Conservation (phyloP, 164 flowering plant genomes). For the Umbilicus rupestris region DNA sequence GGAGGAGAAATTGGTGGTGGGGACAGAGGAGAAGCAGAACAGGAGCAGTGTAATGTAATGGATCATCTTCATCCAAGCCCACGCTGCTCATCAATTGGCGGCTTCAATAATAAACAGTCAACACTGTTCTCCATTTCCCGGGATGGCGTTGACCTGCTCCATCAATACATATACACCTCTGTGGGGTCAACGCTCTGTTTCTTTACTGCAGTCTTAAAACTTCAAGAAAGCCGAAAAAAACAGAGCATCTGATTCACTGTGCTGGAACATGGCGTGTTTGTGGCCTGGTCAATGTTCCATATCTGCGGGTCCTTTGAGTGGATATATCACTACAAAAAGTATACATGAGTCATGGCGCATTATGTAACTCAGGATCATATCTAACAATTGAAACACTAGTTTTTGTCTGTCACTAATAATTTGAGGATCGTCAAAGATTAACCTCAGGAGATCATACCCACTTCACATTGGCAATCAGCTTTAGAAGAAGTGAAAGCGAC, state of each 20-base stretch:
- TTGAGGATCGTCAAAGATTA: neutral
- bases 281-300: neutral
- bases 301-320: neutral
- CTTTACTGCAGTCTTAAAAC: neutral
- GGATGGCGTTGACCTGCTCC: neutral
- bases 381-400: neutral
- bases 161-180: neutral
- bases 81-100: constrained; percentile 5
- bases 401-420: neutral
- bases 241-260: neutral
- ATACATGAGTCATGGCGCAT: neutral
- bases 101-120: neutral
- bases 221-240: neutral
- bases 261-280: too few relatives aligned
- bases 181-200: neutral
- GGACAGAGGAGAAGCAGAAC: neutral
- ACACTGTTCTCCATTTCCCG: constrained; percentile 3
- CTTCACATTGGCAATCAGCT: too few relatives aligned
- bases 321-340: neutral
- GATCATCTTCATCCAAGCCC: neutral
- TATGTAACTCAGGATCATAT: neutral
- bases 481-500: too few relatives aligned
- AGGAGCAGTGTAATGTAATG: neutral
- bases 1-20: neutral
- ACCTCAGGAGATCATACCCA: too few relatives aligned